Base-by-base conservation (phyloP, 129 eudicot species). In the Mikania micrantha region DNA sequence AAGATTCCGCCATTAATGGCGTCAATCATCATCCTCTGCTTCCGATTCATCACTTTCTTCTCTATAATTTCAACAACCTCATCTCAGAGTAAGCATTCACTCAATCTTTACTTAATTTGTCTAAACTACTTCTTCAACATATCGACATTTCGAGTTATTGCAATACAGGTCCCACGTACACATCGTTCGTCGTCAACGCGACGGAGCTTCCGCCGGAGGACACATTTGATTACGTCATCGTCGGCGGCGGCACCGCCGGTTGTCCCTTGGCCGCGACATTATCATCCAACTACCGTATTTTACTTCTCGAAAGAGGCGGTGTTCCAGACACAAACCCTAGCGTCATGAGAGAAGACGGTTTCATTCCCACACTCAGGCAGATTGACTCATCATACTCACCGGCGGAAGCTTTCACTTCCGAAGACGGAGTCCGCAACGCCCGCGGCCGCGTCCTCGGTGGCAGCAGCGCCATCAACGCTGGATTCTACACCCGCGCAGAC, bases 251-350 rank as follows among this genome's bases (percentile, higher is more conserved):
- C 12, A 69, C 74, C 8, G 74, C 74, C 19, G 74, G 74, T 6
- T 69, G 74, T 7, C 74, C 74, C 6, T 20, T 90, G 67, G 95
- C 95, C 10, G 95, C 97, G 28, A 90, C 95, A 4, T 70, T 87
- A 29, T 90, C 91, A 0, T 72, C 73, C 17, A 69, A 36, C 10
- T 69, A 71, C 69, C 63, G 74, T 0, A 91, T 90, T 10, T 79
- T 87, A 45, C 73, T 90, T 29, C 85, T 90, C 9, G 96, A 87
- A 73, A 64, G 95, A 57, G 95, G 97, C 10, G 88, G 88, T 9
- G 69, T 84, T n/a, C 97, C 95, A 0, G 60, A 56, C 21, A 79
- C 81, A 19, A 66, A 72, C 66, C 91, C 85, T 20, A 78, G 79
- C 64, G 62, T 90, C 78, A 86, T 86, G 97, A 76, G 72, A 16